Base-by-base conservation (phyloP, 805 yeast genomes). In the Lipomyces sp. region DNA sequence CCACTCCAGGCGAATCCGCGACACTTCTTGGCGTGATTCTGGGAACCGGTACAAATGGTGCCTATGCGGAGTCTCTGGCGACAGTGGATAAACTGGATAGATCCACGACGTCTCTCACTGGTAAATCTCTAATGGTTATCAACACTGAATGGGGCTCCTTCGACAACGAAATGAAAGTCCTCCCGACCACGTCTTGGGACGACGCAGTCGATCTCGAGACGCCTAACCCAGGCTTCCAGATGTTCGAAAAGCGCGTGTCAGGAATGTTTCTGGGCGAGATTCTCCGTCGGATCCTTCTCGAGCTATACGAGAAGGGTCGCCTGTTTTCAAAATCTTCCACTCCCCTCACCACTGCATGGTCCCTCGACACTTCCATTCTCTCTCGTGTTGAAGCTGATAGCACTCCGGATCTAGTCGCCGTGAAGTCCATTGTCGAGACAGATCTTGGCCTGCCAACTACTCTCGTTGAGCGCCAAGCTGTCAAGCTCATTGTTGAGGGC, bases 21-120 rank as follows among this genome's bases (percentile, higher is more conserved):
- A 90, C 98, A 8, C 84, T 90, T 7, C 82, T 93, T 71, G 98
- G 99, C 59, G 87, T 93, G 69, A 94, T 94, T 70, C 91, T 93
- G 75, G 99, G 99, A 71, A 95, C 99, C 1, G 99, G 99, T 76
- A 94, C 98, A 35, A 94, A 94, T 78, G 98, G 98, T 69, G 97
- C 97, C 15, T 94, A 95, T 79, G 83, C 86, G 76, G 99, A 94
- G 78, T 83, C 85, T 64, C 77, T 92, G 61, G 87, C 85, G 53
- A 84, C 87, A 63, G 90, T 95, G 72, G 85, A 84, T 63, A 94
- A 95, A 79, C 81, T 93, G 69, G 85, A 86, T n/a, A 82, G 84
- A 2, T 78, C 80, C 42, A 64, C 78, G 5, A 63, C 63, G n/a
- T 67, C 63, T 24, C 13, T 34, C 8, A 37, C 60, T 5, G 53